Base-by-base conservation (phyloP, 352 stramenopile genomes). In the Phytopythium litorale region DNA sequence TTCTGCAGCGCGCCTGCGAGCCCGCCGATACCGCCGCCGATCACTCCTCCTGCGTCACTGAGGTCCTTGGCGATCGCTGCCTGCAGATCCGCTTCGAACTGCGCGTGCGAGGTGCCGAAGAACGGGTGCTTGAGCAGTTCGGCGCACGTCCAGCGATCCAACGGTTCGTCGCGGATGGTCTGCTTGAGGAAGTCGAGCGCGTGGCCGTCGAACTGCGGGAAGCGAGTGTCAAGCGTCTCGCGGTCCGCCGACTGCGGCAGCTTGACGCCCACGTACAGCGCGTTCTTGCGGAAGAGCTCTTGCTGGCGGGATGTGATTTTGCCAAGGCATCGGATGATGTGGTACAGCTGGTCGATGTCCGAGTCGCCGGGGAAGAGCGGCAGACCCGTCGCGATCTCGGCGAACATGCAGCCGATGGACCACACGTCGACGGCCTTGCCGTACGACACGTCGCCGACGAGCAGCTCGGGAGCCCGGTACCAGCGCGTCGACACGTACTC, bases 401-500 rank as follows among this genome's bases (percentile, higher is more conserved):
- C 93, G 54, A 96, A 94, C 67, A 99, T 97, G 78, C 96, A 99
- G 42, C 96, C 97, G 30, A 98, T 88, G 18, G 91, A 97, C 97
- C 97, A 99, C 43, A 99, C 92, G 63, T 99, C 97, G 37, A 99
- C 97, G 8, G 91, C 93, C 58, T 96, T 97, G 53, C 97, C 96
- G 67, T 99, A 99, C 13, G 75, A 88, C 2, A 92, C 80, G 52
- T 92, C 84, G 5, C 82, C 81, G 8, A 94, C 88, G 2, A 97
- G 76, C 56, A 98, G 86, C 79, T 99, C 96, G 7, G 96, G 96
- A 3, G 94, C 94, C 45, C 94, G 81, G 66, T 99, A 99, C 94
- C 94, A 98, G 55, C 94, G 79, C 18, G 94, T 99, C 0, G 89
- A 96, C 18, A 97, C 88, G 58, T 97, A 97, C 61, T 97, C 87